phyloP scores from a whole-genome alignment of 2,329 filamentous ascomycete genomes.

The Colletotrichum sp. region DNA sequence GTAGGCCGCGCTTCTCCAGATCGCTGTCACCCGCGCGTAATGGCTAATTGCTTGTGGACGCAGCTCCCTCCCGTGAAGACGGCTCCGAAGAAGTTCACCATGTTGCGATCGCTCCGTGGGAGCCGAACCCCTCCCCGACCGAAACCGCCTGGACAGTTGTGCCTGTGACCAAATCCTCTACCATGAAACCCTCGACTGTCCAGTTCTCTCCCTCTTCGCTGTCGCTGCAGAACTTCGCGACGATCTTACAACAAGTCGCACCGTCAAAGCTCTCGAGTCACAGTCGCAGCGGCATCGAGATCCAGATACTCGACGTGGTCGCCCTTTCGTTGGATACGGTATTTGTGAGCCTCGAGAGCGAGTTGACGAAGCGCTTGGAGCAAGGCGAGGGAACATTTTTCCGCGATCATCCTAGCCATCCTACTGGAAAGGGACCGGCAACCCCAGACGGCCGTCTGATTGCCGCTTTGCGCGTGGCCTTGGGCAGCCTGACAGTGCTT shows the following conservation, averaged over 20 bases:
- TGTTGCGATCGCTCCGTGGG: conserved; percentile 78
- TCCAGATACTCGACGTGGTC: conserved; percentile 80
- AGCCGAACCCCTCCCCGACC: conserved; percentile 61
- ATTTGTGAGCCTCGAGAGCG: conserved; percentile 84
- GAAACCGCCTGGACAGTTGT: conserved; percentile 84
- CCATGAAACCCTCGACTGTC: conserved; percentile 77
- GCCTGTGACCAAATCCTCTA: conserved; percentile 70
- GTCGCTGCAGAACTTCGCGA: conserved; percentile 80
- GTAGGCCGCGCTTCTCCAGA: conserved; percentile 41
- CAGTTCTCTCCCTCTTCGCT: conserved; percentile 77
- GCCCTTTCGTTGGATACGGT: conserved; percentile 84
- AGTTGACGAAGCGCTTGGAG: conserved; percentile 80
- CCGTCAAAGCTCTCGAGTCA: conserved; percentile 77
- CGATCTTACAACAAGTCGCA: conserved; percentile 73
- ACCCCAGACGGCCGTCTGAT: conserved; percentile 45
- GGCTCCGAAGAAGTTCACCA: conserved; percentile 55
- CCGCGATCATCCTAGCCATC: conserved; percentile 58
- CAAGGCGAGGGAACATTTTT: conserved; percentile 85
- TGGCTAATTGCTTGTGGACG: neutral
- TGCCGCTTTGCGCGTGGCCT: conserved; percentile 73
- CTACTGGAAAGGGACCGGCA: conserved; percentile 37
- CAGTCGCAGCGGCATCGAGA: conserved; percentile 80
- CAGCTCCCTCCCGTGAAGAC: conserved; percentile 14
- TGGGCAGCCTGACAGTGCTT: conserved; percentile 76
- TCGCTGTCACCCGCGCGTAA: neutral